Evolutionary conservation across 1,284 basidiomycete genomes (phyloP).

Genomic region (Leccinum griseonigrum): DNA sequence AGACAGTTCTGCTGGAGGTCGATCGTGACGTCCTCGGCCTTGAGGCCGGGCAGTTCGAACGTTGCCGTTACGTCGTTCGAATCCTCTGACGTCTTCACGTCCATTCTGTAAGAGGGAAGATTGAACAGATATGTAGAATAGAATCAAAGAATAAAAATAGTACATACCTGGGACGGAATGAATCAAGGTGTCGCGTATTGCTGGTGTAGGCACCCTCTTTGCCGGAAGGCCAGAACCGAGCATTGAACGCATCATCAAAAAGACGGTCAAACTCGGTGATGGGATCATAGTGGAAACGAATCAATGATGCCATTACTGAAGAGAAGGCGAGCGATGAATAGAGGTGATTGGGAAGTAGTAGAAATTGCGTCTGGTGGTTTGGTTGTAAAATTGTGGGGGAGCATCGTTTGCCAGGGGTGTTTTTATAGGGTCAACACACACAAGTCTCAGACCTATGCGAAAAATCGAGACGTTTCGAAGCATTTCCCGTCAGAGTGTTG

Average conservation of each 20-base stretch:
- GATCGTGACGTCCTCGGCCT: constrained; percentile 39
- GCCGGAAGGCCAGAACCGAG: constrained; percentile 6
- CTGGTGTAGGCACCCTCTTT: neutral
- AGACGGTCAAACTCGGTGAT: constrained; percentile 46
- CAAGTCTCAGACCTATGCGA: neutral
- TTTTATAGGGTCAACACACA: constrained; percentile 1
- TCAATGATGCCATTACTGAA: constrained; percentile 27
- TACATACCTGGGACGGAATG: constrained; percentile 16
- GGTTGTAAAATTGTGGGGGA: neutral
- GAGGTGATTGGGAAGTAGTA: neutral
- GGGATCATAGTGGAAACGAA: constrained; percentile 42
- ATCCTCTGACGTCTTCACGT: constrained; percentile 22
- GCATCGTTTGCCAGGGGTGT: neutral
- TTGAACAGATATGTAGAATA: too few species aligned
- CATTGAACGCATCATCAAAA: constrained; percentile 41
- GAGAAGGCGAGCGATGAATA: neutral
- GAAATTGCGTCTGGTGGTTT: neutral
- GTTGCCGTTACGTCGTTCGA: constrained; percentile 36
- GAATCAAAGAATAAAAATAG: too few species aligned
- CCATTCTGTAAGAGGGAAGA: constrained; percentile 24
- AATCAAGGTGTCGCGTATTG: neutral
- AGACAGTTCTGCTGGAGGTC: constrained; percentile 38
- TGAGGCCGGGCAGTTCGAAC: constrained; percentile 44
- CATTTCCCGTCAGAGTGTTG: neutral
- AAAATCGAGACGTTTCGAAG: neutral